Conservation (phyloP, 768 basidiomycete genomes). For the Amanita rimosa region DNA sequence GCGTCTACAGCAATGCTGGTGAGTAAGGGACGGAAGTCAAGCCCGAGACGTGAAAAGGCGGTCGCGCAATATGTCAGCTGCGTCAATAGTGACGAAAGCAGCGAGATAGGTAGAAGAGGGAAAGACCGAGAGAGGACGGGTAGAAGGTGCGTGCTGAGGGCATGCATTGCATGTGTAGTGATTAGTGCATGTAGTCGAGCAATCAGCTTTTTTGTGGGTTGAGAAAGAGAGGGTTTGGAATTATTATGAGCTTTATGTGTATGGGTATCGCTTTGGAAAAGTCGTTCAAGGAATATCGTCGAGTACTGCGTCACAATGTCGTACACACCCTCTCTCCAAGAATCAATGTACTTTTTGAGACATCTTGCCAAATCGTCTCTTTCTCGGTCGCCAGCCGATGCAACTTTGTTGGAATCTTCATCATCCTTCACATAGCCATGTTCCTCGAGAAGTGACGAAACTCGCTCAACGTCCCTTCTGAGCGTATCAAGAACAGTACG, state of each 20-base stretch:
- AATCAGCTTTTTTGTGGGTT: constrained; percentile 12
- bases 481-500: constrained; percentile 43
- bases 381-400: constrained; percentile 42
- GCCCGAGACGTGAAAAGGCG: constrained; percentile 84
- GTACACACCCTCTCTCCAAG: constrained; percentile 88
- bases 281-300: constrained; percentile 77
- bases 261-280: constrained; percentile 20
- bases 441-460: constrained; percentile 11
- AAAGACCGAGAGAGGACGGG: constrained; percentile 53
- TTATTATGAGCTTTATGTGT: constrained; percentile 8
- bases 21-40: constrained; percentile 74
- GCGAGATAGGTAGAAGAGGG: constrained; percentile 45
- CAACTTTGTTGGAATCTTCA: constrained; percentile 3
- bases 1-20: constrained; percentile 56
- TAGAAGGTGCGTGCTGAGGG: constrained; percentile 55
- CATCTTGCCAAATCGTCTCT: constrained; percentile 66
- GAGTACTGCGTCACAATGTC: constrained; percentile 86
- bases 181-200: constrained; percentile 40
- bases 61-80: constrained; percentile 91
- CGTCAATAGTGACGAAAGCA: constrained; percentile 77
- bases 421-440: background rate
- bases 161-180: constrained; percentile 50
- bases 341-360: constrained; percentile 79
- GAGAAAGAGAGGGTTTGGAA: constrained; percentile 10
- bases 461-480: constrained; percentile 32